Base-by-base conservation (phyloP, 176 grass and related monocot species). In the Oryza coarctata region DNA sequence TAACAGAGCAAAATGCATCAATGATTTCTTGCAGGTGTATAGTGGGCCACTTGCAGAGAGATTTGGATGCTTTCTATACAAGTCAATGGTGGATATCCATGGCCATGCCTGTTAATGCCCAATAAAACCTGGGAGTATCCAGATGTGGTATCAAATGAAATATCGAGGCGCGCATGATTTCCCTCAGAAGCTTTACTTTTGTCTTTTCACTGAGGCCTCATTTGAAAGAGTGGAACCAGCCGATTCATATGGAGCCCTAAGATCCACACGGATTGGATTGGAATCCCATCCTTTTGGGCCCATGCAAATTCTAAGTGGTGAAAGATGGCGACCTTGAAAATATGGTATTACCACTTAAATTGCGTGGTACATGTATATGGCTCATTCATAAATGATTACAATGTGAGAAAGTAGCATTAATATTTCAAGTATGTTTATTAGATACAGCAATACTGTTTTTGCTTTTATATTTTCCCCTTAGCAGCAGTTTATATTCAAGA, bases 61-160 rank as follows among this genome's bases (percentile, higher is more conserved):
- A 45, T 18, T 28, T 23, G 39, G 38, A 28, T 71, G 6, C 23
- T 71, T 47, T 3, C 80, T 60, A 15, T 65, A 69, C 63, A 74
- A 57, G 70, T 82, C 66, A 43, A 72, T 61, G 79, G 50, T 60
- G 31, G 17, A 76, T 34, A 61, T 22, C 32, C 50, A 77, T 85
- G 74, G 27, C 22, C n/a, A 34, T 49, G 30, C 28, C 11, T 31
- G 28, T 49, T 12, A 3, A 22, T 23, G 9, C 12, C 41, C 36
- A 36, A 23, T 78, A 66, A 78, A 78, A 71, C 50, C 63, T 70
- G 61, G 12, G 8, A 71, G 70, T 40, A 41, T 26, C 14, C 18
- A 63, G 12, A 78, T 13, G 29, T 63, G 14, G 65, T 49, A 3
- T 75, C 25, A 78, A 85, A 78, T 85, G 63, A n/a, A 55, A 26